Evolutionary conservation across 768 basidiomycete genomes (phyloP), one percentile per base, ranked within the genome.

Genomic region (Trametopsis cervina): DNA sequence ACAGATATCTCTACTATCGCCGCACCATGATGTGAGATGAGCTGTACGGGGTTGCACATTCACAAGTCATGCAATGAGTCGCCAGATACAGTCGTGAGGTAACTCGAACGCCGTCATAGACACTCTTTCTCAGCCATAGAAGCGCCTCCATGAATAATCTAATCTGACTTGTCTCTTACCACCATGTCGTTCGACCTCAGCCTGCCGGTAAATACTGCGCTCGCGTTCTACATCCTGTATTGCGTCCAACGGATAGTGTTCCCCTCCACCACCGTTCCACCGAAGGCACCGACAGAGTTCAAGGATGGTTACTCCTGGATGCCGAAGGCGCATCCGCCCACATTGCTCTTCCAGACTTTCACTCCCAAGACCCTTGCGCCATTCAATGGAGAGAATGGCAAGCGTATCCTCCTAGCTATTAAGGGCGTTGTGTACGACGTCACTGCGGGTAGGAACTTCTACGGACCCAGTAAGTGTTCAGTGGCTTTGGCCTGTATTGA

Each of bases 371-470:
- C 89, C 2, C 70, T 95, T 21, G 70, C 66, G 38, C 77, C 77
- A 0, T 91, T 82, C 63, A 72, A 77, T 55, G 82, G 88, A 22
- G 69, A 69, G 42, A 72, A 84, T 40, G 75, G 76, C 2, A 78
- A 79, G 24, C 71, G 86, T 52, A 94, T 98, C 46, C 63, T 96
- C 58, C 74, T 97, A 11, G 90, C 87, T 0, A 96, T 99, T 51
- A 79, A 83, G 46, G 77, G 89, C 23, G 81, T 72, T 26, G 94
- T 98, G 46, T 99, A 95, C 63, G 96, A 99, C 60, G 95, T 98
- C 40, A 87, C 89, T 0, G 73, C 79, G 3, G 95, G 95, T 21
- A 74, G 83, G 55, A 85, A 77, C 60, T 99, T 99, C 69, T 98
- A 98, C 64, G 95, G 95, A 1, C 95, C 95, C 18, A 83, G 95